Evolutionary conservation across 2,329 filamentous ascomycete genomes (phyloP), one percentile per base, ranked within the genome.

Genomic region (Exophiala calicioides): DNA sequence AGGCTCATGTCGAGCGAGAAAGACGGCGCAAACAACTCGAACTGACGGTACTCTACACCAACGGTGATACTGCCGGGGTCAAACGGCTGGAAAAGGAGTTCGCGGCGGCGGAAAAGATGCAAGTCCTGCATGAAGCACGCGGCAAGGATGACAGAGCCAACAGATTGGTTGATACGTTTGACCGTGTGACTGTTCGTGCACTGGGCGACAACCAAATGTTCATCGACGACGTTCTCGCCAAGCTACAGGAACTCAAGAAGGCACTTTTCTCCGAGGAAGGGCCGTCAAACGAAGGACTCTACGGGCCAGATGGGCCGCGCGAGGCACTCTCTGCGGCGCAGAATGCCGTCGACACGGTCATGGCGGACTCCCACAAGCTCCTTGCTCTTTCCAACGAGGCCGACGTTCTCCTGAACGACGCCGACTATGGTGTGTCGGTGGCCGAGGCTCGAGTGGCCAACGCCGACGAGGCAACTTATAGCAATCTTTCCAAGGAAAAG

Each of bases 21-120:
- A 71, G 70, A 34, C 68, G 76, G 12, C 73, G 77, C 40, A 80
- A 79, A 62, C 74, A 71, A 55, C 74, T 77, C 0, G 75, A 80
- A 53, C 38, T 71, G 72, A 47, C 76, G 72, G 16, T 68, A 73
- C 23, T 75, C 40, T 58, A 59, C 44, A 58, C 56, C 4, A 59
- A 59, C 34, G 76, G 76, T 16, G 73, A 80, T 54, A 73, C 75
- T 15, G 60, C 65, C 3, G 71, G 71, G 32, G 67, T 80, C 54
- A 79, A 75, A 58, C 65, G 65, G 20, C 60, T 80, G 7, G 69
- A 73, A 32, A 65, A 64, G 13, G 71, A 75, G 20, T 73, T 73
- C 44, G 75, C 78, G 35, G 65, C 65, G 10, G 74, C 76, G 50
- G 77, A 80, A 57, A 74, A 71, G 47, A 69, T 71, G 42, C 74